Evolutionary conservation across 495 filamentous ascomycete genomes (phyloP), one percentile per base, ranked within the genome.

Genomic region (Saxophila tyrrhenica): DNA sequence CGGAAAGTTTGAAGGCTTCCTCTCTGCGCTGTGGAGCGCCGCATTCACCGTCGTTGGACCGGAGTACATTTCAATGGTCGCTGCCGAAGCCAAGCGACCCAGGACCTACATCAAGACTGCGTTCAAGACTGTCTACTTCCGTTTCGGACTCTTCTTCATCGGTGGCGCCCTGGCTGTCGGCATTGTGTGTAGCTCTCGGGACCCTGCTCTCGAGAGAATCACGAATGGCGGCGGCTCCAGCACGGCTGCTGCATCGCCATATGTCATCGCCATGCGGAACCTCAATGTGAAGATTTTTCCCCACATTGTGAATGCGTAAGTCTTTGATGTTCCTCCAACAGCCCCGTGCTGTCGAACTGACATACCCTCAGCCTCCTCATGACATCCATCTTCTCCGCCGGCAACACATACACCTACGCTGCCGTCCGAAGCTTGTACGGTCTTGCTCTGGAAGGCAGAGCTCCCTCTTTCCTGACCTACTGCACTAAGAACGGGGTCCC

Each of bases 361-460:
- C n/a, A n/a, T n/a, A n/a, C 42, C 23, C 24, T 9, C 45, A 51
- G 49, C 7, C 74, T 89, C 57, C 70, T 92, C 52, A 69, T 92
- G 16, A 85, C 81, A 0, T 79, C 82, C 21, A 83, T 84, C n/a
- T 89, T 91, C 66, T 88, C 84, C 17, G 87, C 88, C 0, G 88
- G 87, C 2, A 94, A 94, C 66, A 85, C 83, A 43, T 91, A 89
- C 67, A 81, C 86, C 29, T 94, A 89, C 69, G 87, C 83, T 63
- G 86, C 85, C 5, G 87, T 82, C 43, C 77, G 88, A 38, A 82
- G 79, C 48, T 67, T 94, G 16, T 86, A 86, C 64, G 86, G 85
- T 5, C 74, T 94, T 22, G 81, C 85, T 0, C 70, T 85, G 55
- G 83, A 81, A 41, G 70, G 73, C 45, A 74, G 73, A 50, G 87